phyloP scores from a whole-genome alignment of 2,329 filamentous ascomycete genomes.

The Zymoseptoria crescenta region DNA sequence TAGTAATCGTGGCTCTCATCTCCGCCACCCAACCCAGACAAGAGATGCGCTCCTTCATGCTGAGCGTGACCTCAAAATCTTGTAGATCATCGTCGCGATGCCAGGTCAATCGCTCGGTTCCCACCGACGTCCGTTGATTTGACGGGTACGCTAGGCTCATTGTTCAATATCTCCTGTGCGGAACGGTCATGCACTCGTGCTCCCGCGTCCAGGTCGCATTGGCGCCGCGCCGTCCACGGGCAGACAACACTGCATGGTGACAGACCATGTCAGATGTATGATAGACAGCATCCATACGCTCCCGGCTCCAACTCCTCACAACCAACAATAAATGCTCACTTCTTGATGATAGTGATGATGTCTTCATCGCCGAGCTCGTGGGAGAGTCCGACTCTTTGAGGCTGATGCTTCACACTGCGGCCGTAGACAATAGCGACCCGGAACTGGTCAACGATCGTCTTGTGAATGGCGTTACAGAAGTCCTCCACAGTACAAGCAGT shows the following conservation, averaged over 20 bases:
- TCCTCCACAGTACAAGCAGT: conserved; percentile 86
- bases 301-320: too few species aligned
- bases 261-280: not conserved
- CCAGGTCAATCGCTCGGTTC: not conserved
- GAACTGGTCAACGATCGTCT: conserved; percentile 92
- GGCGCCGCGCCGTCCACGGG: not conserved
- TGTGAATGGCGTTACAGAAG: conserved; percentile 97
- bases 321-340: conserved; percentile 9
- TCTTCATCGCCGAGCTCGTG: conserved; percentile 96
- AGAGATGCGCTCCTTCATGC: not conserved
- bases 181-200: not conserved
- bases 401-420: conserved; percentile 97
- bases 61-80: not conserved
- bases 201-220: too few species aligned
- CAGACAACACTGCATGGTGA: not conserved
- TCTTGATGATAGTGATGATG: conserved; percentile 51
- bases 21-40: not conserved
- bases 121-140: not conserved
- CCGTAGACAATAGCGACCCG: conserved; percentile 94
- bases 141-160: not conserved
- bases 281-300: too few species aligned
- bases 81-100: not conserved
- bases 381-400: conserved; percentile 81
- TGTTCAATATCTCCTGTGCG: not conserved
- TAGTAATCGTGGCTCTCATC: not conserved